Percentiles rank a stretch among this genome's conserved stretches.
These are phyloP conservation scores for Micractinium conductrix DNA, from an alignment of 139 green algal genomes.

Conservation along the genomic window DNA sequence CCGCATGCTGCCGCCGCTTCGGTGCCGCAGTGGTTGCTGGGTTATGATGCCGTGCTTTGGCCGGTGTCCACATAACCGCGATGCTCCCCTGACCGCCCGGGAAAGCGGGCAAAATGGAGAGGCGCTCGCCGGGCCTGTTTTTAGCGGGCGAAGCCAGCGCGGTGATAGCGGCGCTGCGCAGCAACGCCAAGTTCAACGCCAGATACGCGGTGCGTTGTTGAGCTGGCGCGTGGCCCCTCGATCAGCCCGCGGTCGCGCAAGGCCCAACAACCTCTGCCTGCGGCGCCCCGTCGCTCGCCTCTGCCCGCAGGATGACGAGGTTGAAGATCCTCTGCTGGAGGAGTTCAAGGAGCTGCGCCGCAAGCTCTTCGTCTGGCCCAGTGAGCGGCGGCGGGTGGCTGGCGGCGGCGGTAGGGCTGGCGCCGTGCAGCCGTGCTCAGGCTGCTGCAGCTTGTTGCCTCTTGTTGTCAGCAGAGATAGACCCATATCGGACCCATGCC, in stretches of 20 bases:
- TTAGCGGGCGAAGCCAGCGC: slow-evolving; percentile 7
- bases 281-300: no score
- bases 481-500: no score
- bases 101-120: slow-evolving; percentile 11
- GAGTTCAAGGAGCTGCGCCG: slow-evolving; percentile 81
- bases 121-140: background rate
- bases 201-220: slow-evolving; percentile 8
- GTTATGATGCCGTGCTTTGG: no score
- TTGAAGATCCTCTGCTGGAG: slow-evolving; percentile 88
- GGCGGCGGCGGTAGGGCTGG: background rate
- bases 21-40: no score
- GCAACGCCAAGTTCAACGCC: slow-evolving; percentile 32
- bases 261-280: background rate
- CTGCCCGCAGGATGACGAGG: slow-evolving; percentile 63
- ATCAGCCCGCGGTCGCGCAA: background rate
- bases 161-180: slow-evolving; percentile 26
- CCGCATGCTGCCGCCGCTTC: no score
- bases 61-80: no score
- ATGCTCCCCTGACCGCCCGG: no score
- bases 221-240: no score
- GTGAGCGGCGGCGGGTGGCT: slow-evolving; percentile 30
- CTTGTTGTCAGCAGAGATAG: no score
- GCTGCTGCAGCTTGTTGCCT: background rate
- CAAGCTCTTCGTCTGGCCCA: slow-evolving; percentile 83
- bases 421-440: background rate